Base-by-base conservation (phyloP, 2,329 filamentous ascomycete genomes). In the Aspergillus neoniger region DNA sequence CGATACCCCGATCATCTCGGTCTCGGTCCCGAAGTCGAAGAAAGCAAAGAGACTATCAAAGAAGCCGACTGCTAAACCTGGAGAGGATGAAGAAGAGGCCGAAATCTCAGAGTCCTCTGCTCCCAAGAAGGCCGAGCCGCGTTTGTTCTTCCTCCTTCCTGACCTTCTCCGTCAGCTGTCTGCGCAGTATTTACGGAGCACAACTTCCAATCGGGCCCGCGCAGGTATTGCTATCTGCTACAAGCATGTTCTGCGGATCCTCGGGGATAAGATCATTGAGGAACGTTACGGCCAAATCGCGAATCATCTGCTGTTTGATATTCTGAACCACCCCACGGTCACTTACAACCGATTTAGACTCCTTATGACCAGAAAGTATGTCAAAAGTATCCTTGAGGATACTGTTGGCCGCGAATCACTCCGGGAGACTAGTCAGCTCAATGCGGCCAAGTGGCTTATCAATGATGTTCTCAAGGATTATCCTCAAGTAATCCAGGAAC, bases 401-500 rank as follows among this genome's bases (percentile, higher is more conserved):
- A 87, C 95, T 7, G 84, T 98, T 64, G 92, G 92, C 8, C 85
- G 85, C 60, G 87, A 88, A 66, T 90, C 97, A 67, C 82, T 99
- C 2, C 92, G 92, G 12, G 94, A 99, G 75, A 91, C 91, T 14
- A 93, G 92, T 7, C 94, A 97, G 71, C 82, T 94, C 61, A 88
- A 89, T 67, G 92, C 91, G 28, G 91, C 92, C 6, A 91, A 88
- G 69, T 86, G 87, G 63, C 79, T 99, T 56, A 86, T 97, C 71
- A 96, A 96, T 73, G 88, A 92, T 60, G 83, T 97, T 49, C 82
- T 99, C 52, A 98, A 96, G 74, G 95, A 98, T 73, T 98, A 96
- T 67, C 94, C 95, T 0, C 92, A 96, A 74, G 89, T 89, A 5
- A 79, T 96, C 51, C 91, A 93, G 68, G 94, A 98, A 74, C 86